Percentiles rank a stretch among this genome's conserved stretches.
Evolutionary conservation across 2,329 filamentous ascomycete species (phyloP).

Genomic region (Fusarium caatingaense): DNA sequence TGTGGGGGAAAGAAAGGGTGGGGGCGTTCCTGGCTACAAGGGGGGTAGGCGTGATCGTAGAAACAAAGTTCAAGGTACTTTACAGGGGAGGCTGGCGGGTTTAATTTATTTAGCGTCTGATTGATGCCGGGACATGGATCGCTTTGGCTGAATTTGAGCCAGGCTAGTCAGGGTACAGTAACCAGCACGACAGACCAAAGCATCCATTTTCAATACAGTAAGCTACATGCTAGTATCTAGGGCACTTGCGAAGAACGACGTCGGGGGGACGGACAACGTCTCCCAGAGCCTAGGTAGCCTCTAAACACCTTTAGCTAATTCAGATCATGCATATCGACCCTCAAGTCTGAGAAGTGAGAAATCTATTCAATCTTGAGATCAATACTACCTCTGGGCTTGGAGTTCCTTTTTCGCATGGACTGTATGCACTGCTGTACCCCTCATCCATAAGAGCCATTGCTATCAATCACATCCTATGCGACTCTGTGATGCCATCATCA

Average conservation of each 20-base stretch:
- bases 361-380: not conserved
- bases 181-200: conserved; percentile 3
- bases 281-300: not conserved
- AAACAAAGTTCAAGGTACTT: conserved; percentile 14
- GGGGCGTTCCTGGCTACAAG: not conserved
- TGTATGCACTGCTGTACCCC: not conserved
- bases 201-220: not conserved
- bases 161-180: conserved; percentile 34
- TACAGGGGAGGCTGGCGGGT: conserved; percentile 17
- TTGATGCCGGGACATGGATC: conserved; percentile 26
- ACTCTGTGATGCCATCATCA: conserved; percentile 17
- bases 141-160: conserved; percentile 1
- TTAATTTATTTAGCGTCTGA: conserved; percentile 40
- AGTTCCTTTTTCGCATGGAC: not conserved
- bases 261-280: not conserved
- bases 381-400: not conserved
- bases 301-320: not conserved
- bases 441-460: not conserved
- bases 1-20: conserved; percentile 11
- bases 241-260: not conserved
- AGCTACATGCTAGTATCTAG: not conserved
- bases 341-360: not conserved
- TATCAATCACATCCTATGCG: not conserved
- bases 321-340: not conserved
- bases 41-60: conserved; percentile 1